Base-by-base conservation (phyloP, 106 monocot genomes). In the Allium sativum region DNA sequence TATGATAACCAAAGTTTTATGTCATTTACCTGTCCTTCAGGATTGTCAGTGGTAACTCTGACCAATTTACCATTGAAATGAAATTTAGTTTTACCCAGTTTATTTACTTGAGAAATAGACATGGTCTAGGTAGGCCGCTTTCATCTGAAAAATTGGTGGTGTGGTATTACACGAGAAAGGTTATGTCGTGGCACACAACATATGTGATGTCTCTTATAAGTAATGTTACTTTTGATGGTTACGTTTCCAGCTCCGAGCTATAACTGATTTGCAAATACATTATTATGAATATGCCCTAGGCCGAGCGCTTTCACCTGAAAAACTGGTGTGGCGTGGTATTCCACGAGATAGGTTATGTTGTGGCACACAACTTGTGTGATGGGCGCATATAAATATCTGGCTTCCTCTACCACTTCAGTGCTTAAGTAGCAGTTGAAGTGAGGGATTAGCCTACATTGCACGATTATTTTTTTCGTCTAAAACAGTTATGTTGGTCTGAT, bases 141-240 rank as follows among this genome's bases (percentile, higher is more conserved):
- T 46, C 48, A 64, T 19, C 72, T 72, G 53, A 11, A 79, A 78
- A 50, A 45, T 78, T 76, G 76, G 79, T 75, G 69, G 83, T 69
- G 68, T 70, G 83, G 79, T 79, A 79, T 84, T 79, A 73, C 76
- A 77, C 72, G 67, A 58, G 73, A 84, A 65, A 79, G 79, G 79
- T 75, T 79, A 66, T 54, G 48, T 67, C 52, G 79, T 79, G 79
- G 84, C 79, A 64, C 76, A 84, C 79, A 51, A 68, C 21, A 9
- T n/a, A 73, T 79, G 76, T 79, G 83, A 66, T 84, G 84, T 22
- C 22, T 22, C 22, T 22, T 22, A 22, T 3, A 3, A 22, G 22
- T 22, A 22, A 31, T 31, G 31, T 31, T 31, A 31, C 31, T 31
- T 1, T 31, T 31, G 2, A 31, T 3, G 31, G 31, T 0, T 2